phyloP scores from a whole-genome alignment of 2,329 filamentous ascomycete species.

The Chaetomium strumarium region DNA sequence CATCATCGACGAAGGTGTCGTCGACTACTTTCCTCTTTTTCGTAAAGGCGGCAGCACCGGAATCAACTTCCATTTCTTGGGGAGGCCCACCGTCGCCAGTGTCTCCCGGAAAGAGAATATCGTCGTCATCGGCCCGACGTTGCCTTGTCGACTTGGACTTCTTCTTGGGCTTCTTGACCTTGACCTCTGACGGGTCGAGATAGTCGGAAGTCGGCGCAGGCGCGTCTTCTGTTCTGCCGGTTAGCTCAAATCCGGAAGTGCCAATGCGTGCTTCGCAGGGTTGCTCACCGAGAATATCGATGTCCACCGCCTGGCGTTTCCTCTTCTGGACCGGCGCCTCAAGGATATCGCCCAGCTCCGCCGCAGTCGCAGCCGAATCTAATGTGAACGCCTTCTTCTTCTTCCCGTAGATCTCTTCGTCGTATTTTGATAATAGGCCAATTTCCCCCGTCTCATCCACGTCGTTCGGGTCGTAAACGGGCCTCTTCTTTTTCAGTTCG shows the following conservation, averaged over 20 bases:
- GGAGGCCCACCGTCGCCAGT: constrained; percentile 32
- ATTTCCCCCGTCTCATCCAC: constrained; percentile 59
- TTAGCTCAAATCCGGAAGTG: constrained; percentile 27
- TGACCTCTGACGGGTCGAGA: constrained; percentile 76
- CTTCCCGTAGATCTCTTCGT: constrained; percentile 90
- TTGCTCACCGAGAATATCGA: constrained; percentile 61
- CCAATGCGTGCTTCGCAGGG: not conserved
- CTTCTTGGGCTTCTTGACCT: constrained; percentile 92
- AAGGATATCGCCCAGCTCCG: constrained; percentile 55
- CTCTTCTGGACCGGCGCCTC: constrained; percentile 50
- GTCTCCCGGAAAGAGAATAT: constrained; percentile 44
- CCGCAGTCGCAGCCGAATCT: constrained; percentile 66
- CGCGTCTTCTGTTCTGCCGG: constrained; percentile 38
- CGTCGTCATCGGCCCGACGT: constrained; percentile 59
- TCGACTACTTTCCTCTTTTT: constrained; percentile 63
- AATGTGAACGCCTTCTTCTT: constrained; percentile 84
- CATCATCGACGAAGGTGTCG: constrained; percentile 76
- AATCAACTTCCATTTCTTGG: constrained; percentile 71
- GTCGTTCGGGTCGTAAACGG: constrained; percentile 79
- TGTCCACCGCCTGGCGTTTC: constrained; percentile 65
- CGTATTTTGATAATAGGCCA: constrained; percentile 80
- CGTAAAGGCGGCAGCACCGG: constrained; percentile 37
- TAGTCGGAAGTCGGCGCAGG: constrained; percentile 77
- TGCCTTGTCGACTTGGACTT: constrained; percentile 72
- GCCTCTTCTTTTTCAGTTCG: constrained; percentile 83